Percentiles rank a stretch among this genome's conserved stretches.
Evolutionary conservation across 768 basidiomycete species (phyloP).

Genomic region (Dioszegia crocea): DNA sequence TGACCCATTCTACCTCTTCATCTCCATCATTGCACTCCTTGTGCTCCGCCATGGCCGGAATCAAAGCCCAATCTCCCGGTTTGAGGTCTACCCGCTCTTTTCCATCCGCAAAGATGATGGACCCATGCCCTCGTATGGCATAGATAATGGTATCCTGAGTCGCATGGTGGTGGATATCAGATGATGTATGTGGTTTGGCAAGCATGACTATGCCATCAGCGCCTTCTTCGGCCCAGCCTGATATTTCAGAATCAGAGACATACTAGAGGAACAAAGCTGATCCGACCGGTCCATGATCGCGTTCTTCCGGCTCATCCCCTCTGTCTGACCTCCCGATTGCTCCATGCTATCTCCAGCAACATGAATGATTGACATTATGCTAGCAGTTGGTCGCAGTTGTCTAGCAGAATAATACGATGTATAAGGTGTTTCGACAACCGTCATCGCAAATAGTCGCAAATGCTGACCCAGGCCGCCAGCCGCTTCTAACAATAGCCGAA

Average conservation of each 20-base stretch:
- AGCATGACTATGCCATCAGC: slow-evolving; percentile 26
- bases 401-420: too few species aligned
- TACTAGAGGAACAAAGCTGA: slow-evolving; percentile 10
- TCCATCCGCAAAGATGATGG: slow-evolving; percentile 24
- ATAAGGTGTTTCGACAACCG: too few species aligned
- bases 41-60: slow-evolving; percentile 23
- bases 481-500: too few species aligned
- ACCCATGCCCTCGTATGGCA: slow-evolving; percentile 19
- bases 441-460: too few species aligned
- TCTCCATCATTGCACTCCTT: slow-evolving; percentile 37
- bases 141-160: slow-evolving; percentile 26
- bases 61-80: slow-evolving; percentile 31
- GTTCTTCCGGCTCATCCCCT: slow-evolving; percentile 13
- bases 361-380: slow-evolving; percentile 6
- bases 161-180: slow-evolving; percentile 24
- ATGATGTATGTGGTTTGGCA: slow-evolving; percentile 20
- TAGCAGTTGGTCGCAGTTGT: too few species aligned
- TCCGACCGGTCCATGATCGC: slow-evolving; percentile 11
- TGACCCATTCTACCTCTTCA: slow-evolving; percentile 33
- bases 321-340: slow-evolving; percentile 13
- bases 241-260: neutral
- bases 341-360: neutral
- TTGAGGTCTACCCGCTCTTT: slow-evolving; percentile 15
- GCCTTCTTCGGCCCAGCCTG: too few species aligned
- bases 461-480: too few species aligned